Evolutionary conservation across 2,329 filamentous ascomycete genomes (phyloP).

Genomic region (Amesomyces nigricolor): DNA sequence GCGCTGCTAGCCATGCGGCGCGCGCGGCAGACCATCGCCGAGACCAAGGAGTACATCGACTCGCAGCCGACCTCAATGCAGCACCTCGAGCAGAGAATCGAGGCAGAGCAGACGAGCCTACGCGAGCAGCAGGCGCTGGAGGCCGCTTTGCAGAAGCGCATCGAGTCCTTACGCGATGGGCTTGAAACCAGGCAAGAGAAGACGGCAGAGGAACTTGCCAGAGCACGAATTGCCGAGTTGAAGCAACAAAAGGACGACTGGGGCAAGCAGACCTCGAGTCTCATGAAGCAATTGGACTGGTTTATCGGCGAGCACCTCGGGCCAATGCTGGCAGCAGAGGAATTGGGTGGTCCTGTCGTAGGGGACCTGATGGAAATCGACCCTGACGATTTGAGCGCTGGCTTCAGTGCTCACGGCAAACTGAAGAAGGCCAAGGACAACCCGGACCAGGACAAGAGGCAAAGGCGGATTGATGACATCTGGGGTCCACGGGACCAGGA

Average conservation of each 20-base stretch:
- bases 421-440: conserved; percentile 44
- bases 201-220: conserved; percentile 55
- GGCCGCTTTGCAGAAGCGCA: conserved; percentile 49
- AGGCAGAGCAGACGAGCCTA: conserved; percentile 45
- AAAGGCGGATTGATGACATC: conserved; percentile 59
- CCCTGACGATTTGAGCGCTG: conserved; percentile 52
- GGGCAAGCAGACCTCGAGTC: conserved; percentile 52
- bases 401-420: conserved; percentile 56
- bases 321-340: conserved; percentile 73
- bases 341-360: conserved; percentile 75
- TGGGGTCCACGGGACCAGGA: conserved; percentile 41
- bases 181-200: conserved; percentile 53
- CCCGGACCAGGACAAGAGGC: conserved; percentile 45
- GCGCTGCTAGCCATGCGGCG: conserved; percentile 65
- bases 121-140: conserved; percentile 53
- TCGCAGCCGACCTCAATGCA: conserved; percentile 40
- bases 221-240: conserved; percentile 57
- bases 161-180: conserved; percentile 53
- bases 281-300: conserved; percentile 59
- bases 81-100: conserved; percentile 42
- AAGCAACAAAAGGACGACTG: conserved; percentile 54
- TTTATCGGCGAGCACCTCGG: conserved; percentile 70
- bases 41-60: conserved; percentile 56
- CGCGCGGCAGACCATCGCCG: conserved; percentile 57
- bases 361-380: conserved; percentile 64